These are phyloP conservation scores for Lichtheimia ramosa DNA, from an alignment of 371 early-diverging fungal genomes.

Conservation along the genomic window DNA sequence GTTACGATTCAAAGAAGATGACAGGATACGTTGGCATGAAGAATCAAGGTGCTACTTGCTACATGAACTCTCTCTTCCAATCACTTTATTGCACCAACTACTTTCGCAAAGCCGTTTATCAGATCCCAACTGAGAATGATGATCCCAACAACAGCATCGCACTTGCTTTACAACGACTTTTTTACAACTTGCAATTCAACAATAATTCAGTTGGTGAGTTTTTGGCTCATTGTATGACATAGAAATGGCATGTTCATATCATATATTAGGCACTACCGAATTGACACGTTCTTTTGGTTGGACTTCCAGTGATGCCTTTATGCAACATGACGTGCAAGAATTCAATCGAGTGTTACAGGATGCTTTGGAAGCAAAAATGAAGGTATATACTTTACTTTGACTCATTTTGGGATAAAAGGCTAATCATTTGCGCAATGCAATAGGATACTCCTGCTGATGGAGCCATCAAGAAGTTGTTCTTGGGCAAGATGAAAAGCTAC, in stretches of 20 bases:
- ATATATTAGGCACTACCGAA: constrained; percentile 77
- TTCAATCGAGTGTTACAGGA: constrained; percentile 97
- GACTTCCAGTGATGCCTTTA: constrained; percentile 92
- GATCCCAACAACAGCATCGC: constrained; percentile 84
- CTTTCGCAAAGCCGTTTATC: constrained; percentile 90
- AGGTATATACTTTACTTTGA: constrained; percentile 11
- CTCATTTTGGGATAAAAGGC: too few relatives aligned
- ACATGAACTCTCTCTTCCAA: constrained; percentile 99
- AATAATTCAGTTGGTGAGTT: constrained; percentile 64
- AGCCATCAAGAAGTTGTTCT: constrained; percentile 87
- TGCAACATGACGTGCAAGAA: constrained; percentile 98
- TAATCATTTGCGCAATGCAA: background rate
- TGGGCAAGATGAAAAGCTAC: constrained; percentile 94
- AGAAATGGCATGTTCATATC: too few relatives aligned
- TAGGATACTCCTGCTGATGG: constrained; percentile 91
- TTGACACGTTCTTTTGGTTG: constrained; percentile 97
- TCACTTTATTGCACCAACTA: constrained; percentile 94
- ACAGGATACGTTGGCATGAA: constrained; percentile 95
- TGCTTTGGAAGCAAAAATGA: constrained; percentile 93
- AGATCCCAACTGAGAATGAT: constrained; percentile 89
- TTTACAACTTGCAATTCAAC: constrained; percentile 85
- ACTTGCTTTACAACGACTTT: constrained; percentile 94
- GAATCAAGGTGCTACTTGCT: constrained; percentile 99
- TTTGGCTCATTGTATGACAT: too few relatives aligned
- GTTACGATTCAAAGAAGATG: constrained; percentile 85